Evolutionary conservation across 2,329 filamentous ascomycete species (phyloP), one percentile per base, ranked within the genome.

Genomic region (Elsinoe arachidis): DNA sequence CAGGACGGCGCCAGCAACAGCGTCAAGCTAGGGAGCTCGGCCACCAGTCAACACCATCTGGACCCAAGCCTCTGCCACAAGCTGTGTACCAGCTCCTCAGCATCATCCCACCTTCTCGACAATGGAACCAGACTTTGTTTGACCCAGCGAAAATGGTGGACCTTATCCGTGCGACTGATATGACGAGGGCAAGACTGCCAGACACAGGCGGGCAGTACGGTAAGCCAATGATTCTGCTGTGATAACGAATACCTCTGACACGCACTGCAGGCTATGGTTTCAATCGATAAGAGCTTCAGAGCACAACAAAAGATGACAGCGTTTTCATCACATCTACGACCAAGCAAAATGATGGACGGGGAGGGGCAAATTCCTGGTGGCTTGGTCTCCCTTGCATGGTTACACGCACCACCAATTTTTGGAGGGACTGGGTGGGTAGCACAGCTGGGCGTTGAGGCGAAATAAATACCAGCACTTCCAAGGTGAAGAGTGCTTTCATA

Each of bases 1-100:
- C 92, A 37, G 89, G 90, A 23, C 85, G 91, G 57, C 85, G 91
- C 95, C 19, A 89, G 93, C 65, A 60, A 87, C 93, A 63, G 58
- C 35, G 58, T 68, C 85, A 89, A 61, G 34, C 61, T 54, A 41
- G 59, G 57, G 34, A 58, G 47, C 35, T 58, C 47, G 49, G 61
- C 55, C 51, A n/a, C 23, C 54, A 43, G 55, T 57, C 15, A 51
- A 54, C 9, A 47, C 58, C 14, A 59, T 56, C 33, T 61, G 62
- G 35, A 53, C 61, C 37, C 59, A 65, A 47, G 65, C 63, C 55
- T 63, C 49, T 61, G 11, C 58, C 60, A 11, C 37, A 43, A 19
- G 58, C 59, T n/a, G 67, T 76, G 59, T 73, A 69, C 33, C 71
- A 72, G 62, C 64, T 75, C 2, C 76, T 95, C 10, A 83, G 85